Evolutionary conservation across 1,139 yeast species (phyloP), one percentile per base, ranked within the genome.

Genomic region (Hansenula lynferdii): DNA sequence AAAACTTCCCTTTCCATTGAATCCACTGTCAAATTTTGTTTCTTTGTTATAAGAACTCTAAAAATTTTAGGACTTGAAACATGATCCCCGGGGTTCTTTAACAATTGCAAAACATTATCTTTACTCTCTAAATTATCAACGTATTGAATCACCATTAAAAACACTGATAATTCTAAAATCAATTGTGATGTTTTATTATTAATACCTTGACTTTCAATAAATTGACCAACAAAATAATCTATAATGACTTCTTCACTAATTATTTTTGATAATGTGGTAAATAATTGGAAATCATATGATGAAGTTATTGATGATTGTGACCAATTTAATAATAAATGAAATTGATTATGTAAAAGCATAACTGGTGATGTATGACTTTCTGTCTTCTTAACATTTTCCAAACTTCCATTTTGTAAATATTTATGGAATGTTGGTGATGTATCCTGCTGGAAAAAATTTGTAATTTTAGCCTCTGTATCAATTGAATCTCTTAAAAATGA

Each of bases 241-340:
- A 52, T 16, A 3, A 49, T 33, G 5, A 29, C 23, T 7, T 40
- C 45, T 10, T 42, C 43, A 8, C 53, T 55, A 7, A 51, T 16
- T 2, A 51, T 21, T 17, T 44, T 28, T 3, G 37, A 23, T 35
- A 50, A 34, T 9, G 38, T 40, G 1, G 38, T 17, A 3, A 52
- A 31, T 19, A 47, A 37, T n/a, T 40, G 43, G 24, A 43, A 45
- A 29, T 53, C 51, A 20, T 48, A 46, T 1, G 23, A 31, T n/a
- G 52, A 40, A 5, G 43, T 22, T 2, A 38, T 35, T 1, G 55
- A 42, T 0, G 50, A 43, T 30, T 49, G 56, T 14, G 44, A 49
- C 55, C 53, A 51, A 8, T 46, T 42, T 8, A 52, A 15, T n/a
- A 53, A 30, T 1, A 31, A 23, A 12, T 46, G 45, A 33, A 53